Base-by-base conservation (phyloP, 2,329 filamentous ascomycete genomes). In the Bimuria novae-zelandiae region DNA sequence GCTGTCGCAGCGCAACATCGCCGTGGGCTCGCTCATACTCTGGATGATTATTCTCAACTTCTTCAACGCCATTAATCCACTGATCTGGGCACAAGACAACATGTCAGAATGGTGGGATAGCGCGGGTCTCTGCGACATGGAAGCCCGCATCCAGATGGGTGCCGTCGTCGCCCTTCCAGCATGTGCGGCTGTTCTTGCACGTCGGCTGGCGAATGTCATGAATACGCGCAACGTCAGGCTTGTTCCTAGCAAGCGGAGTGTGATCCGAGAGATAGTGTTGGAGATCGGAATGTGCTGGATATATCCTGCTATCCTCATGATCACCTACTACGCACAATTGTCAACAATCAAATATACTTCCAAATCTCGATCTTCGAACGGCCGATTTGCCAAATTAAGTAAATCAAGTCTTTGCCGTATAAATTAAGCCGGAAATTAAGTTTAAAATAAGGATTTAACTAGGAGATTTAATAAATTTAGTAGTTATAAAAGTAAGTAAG, bases 1-100 rank as follows among this genome's bases (percentile, higher is more conserved):
- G 67, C 75, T 79, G 54, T 78, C 78, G 47, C 83, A 85, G 58
- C 77, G 78, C 52, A 89, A 89, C 68, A 74, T 87, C 46, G 79
- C 84, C 11, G 82, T 84, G 6, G 77, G 79, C 16, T 80, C 78
- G 25, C 75, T 89, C 30, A 79, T 86, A 43, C 64, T 77, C 45
- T 87, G 83, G 78, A 72, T 82, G 48, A 70, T 81, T 21, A 52
- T 85, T n/a, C 68, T 80, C 52, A 87, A 87, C 61, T 51, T 85
- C 48, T 78, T 82, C 67, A 82, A 79, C 58, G 77, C 85, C 56
- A 70, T 84, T 75, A 89, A 89, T 63, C 77, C 85, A 1, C 67
- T 87, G 44, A 79, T 89, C 55, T 90, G 87, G 87, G 79, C 81
- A 0, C 81, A 77, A 7, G 83, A 87, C 57, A 75, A 87, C 57